Conservation (phyloP, 306 rosid genomes). For the Phaseolus lunatus region DNA sequence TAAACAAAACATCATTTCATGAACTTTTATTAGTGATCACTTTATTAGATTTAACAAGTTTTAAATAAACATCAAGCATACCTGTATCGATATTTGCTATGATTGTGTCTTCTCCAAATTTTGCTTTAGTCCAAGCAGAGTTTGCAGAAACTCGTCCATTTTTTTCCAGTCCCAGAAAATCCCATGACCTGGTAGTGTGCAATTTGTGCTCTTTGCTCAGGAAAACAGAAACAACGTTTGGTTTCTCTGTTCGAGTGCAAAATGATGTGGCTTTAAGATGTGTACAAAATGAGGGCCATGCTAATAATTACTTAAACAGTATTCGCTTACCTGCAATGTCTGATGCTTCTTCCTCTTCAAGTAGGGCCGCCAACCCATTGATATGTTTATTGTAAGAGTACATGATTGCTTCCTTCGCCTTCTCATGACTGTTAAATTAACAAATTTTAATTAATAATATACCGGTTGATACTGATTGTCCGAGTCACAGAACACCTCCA, state of each 20-base stretch:
- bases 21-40: too few species aligned
- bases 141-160: background rate
- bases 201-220: constrained; percentile 27
- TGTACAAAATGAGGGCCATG: background rate
- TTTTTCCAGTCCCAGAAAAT: constrained; percentile 51
- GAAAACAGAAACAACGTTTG: constrained; percentile 59
- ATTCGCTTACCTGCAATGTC: constrained; percentile 52
- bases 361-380: constrained; percentile 74
- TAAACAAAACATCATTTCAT: too few species aligned
- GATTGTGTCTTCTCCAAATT: constrained; percentile 42
- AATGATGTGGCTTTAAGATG: background rate
- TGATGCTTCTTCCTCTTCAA: constrained; percentile 59
- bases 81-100: constrained; percentile 49
- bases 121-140: constrained; percentile 40
- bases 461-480: too few species aligned
- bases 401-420: constrained; percentile 31
- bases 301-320: background rate
- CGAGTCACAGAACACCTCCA: too few species aligned
- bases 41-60: too few species aligned
- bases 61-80: background rate
- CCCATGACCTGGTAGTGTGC: constrained; percentile 71
- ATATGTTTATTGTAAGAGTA: constrained; percentile 66
- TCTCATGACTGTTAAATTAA: background rate
- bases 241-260: constrained; percentile 18
- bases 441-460: background rate